These are phyloP conservation scores for Alloascoidea hylecoeti DNA, from an alignment of 805 yeast genomes.

Conservation along the genomic window DNA sequence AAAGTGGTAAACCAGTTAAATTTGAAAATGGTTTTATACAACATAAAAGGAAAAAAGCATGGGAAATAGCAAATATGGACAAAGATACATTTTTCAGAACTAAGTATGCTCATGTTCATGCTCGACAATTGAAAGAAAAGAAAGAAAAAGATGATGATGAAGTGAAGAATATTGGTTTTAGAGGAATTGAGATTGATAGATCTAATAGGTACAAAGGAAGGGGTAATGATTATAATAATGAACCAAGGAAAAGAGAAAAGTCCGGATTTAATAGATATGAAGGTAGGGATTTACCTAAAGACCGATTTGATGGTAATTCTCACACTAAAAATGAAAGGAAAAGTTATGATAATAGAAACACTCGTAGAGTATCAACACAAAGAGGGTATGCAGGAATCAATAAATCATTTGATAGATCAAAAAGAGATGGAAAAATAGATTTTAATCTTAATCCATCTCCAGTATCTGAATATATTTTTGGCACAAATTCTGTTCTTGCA, in stretches of 20 bases:
- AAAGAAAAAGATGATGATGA: conserved; percentile 11
- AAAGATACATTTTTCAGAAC: conserved; percentile 49
- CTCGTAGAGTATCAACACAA: neutral
- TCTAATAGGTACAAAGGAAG: conserved; percentile 4
- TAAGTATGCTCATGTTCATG: conserved; percentile 57
- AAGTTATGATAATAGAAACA: neutral
- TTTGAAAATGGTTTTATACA: conserved; percentile 32
- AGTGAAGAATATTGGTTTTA: conserved; percentile 10
- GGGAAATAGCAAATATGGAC: conserved; percentile 48
- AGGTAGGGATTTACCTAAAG: too few species aligned
- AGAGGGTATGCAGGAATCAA: neutral
- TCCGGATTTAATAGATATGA: conserved; percentile 6
- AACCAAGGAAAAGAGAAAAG: conserved; percentile 5
- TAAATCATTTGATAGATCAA: neutral
- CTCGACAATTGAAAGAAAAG: conserved; percentile 24
- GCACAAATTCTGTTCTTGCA: conserved; percentile 61
- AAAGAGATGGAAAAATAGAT: neutral
- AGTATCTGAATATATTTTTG: conserved; percentile 51
- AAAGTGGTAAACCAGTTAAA: neutral
- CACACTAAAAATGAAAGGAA: neutral
- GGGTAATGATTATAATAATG: conserved; percentile 4
- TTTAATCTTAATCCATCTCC: conserved; percentile 7
- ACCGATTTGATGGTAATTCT: neutral
- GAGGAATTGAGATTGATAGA: conserved; percentile 9
- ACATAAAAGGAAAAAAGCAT: conserved; percentile 33